Evolutionary conservation across 129 eudicot species (phyloP).

Genomic region (Lonicera japonica): DNA sequence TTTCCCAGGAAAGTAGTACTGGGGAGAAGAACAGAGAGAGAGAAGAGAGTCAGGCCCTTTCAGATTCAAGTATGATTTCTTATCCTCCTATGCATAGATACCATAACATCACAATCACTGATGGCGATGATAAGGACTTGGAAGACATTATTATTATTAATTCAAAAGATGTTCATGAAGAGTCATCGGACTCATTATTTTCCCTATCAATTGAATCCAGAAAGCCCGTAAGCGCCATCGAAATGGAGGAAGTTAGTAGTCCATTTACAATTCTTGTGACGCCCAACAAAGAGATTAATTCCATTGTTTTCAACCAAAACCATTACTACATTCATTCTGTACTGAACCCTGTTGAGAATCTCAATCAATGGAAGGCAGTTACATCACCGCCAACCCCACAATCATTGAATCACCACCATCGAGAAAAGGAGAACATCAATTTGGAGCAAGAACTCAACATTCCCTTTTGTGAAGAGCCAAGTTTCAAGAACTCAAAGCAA

Average conservation of each 20-base stretch:
- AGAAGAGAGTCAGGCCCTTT: constrained; percentile 7
- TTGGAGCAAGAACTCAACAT: constrained; percentile 17
- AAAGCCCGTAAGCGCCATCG: constrained; percentile 26
- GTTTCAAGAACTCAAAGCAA: constrained; percentile 17
- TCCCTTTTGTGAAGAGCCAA: constrained; percentile 32
- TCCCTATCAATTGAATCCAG: constrained; percentile 50
- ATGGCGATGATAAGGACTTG: constrained; percentile 11
- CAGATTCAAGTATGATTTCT: constrained; percentile 47
- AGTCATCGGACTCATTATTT: constrained; percentile 59
- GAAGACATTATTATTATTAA: constrained; percentile 13
- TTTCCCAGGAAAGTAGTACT: neutral
- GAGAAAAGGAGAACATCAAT: constrained; percentile 50
- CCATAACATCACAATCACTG: constrained; percentile 13
- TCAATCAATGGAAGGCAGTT: constrained; percentile 41
- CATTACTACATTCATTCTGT: constrained; percentile 21
- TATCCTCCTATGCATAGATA: constrained; percentile 43
- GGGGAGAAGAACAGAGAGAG: neutral
- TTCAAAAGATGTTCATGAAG: constrained; percentile 29
- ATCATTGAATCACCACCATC: constrained; percentile 11
- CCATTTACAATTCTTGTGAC: constrained; percentile 21
- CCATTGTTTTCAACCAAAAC: neutral
- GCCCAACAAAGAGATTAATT: constrained; percentile 9
- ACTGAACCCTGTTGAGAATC: constrained; percentile 52
- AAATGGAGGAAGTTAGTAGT: constrained; percentile 68
- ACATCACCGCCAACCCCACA: constrained; percentile 19